Conservation (phyloP, 106 monocot species). For the Dioscorea dumetorum region DNA sequence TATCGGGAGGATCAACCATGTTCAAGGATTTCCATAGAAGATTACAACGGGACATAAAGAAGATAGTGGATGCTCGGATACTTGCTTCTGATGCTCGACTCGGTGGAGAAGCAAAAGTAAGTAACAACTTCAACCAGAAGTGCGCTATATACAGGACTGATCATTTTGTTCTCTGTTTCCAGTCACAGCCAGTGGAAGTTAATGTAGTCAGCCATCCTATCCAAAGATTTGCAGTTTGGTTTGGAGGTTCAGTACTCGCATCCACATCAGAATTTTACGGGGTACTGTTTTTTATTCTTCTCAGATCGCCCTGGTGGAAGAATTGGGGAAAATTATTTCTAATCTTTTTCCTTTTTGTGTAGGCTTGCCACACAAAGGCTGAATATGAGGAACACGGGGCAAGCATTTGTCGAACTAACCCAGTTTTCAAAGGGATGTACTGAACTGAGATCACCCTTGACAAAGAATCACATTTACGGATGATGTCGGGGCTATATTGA, state of each 20-base stretch:
- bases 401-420: slow-evolving; percentile 81
- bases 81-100: slow-evolving; percentile 46
- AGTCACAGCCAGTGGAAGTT: slow-evolving; percentile 88
- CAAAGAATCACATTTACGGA: too few species aligned
- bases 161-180: slow-evolving; percentile 11
- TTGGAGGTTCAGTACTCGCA: slow-evolving; percentile 97
- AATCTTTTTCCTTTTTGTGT: neutral
- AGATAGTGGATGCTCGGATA: slow-evolving; percentile 76
- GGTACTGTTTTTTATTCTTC: slow-evolving; percentile 30
- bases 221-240: slow-evolving; percentile 93
- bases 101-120: slow-evolving; percentile 71
- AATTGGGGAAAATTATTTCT: too few species aligned
- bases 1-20: slow-evolving; percentile 94
- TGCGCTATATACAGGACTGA: neutral
- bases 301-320: too few species aligned
- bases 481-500: too few species aligned
- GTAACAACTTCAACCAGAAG: neutral
- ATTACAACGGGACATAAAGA: slow-evolving; percentile 84
- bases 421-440: slow-evolving; percentile 89
- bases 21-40: slow-evolving; percentile 96
- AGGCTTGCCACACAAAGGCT: slow-evolving; percentile 92
- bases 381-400: slow-evolving; percentile 91
- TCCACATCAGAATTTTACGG: slow-evolving; percentile 84
- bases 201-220: slow-evolving; percentile 90
- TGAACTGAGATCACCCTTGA: slow-evolving; percentile 11